These are phyloP conservation scores for Paecilomyces niveus DNA, from an alignment of 2,329 filamentous ascomycete genomes.

Conservation along the genomic window DNA sequence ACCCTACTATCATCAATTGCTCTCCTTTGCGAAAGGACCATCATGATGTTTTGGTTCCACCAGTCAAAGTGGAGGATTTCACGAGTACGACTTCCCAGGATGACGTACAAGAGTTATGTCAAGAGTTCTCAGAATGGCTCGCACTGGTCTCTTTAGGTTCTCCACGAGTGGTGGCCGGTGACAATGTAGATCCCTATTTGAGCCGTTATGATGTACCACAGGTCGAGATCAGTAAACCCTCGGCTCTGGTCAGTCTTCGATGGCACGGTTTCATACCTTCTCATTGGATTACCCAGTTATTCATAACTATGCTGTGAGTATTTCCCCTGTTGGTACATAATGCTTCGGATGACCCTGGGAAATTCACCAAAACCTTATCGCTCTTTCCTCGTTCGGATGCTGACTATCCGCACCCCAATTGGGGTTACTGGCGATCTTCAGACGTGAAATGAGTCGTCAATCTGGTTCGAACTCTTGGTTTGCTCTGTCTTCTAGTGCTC, in stretches of 20 bases:
- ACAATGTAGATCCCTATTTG: slow-evolving; percentile 37
- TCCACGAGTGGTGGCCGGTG: slow-evolving; percentile 27
- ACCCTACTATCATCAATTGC: slow-evolving; percentile 29
- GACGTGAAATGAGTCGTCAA: slow-evolving; percentile 11
- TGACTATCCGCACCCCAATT: slow-evolving; percentile 6
- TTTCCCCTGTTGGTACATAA: not conserved
- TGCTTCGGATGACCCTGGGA: slow-evolving; percentile 1
- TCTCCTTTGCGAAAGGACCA: slow-evolving; percentile 16
- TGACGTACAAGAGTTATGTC: slow-evolving; percentile 53
- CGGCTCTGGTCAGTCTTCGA: slow-evolving; percentile 29
- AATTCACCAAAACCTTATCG: not conserved
- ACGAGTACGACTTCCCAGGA: slow-evolving; percentile 27
- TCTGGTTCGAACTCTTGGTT: slow-evolving; percentile 22
- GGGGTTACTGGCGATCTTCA: slow-evolving; percentile 1
- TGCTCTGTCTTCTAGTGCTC: slow-evolving; percentile 22
- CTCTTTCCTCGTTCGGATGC: slow-evolving; percentile 1
- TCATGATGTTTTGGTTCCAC: slow-evolving; percentile 22
- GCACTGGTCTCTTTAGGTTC: slow-evolving; percentile 46
- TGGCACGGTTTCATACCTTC: slow-evolving; percentile 37
- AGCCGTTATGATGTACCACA: slow-evolving; percentile 36
- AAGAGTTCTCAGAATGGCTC: slow-evolving; percentile 57
- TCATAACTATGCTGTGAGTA: slow-evolving; percentile 31
- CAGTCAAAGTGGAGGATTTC: slow-evolving; percentile 19
- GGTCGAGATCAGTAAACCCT: slow-evolving; percentile 12
- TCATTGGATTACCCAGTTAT: slow-evolving; percentile 32